Percentiles rank a stretch among this genome's conserved stretches.
These are phyloP conservation scores for Graphilbum fragrans DNA, from an alignment of 2,329 filamentous ascomycete species.

Conservation along the genomic window DNA sequence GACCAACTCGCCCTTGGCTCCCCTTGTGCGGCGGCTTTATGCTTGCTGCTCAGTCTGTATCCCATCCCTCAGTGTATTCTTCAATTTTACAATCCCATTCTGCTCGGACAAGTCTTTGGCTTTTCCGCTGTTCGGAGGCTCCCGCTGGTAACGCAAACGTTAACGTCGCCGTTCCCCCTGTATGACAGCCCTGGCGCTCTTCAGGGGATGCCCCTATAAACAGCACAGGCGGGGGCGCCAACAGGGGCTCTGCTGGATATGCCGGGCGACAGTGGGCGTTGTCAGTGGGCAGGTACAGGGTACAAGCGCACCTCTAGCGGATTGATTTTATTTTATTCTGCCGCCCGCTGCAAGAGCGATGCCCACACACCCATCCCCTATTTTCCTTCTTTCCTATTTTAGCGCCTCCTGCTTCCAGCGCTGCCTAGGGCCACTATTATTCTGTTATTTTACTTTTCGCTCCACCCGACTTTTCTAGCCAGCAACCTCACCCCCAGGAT, in stretches of 20 bases:
- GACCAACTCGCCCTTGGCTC: too few species aligned
- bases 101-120: too few species aligned
- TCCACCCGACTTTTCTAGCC: not conserved
- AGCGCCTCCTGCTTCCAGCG: constrained; percentile 3
- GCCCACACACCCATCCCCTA: not conserved
- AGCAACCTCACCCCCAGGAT: constrained; percentile 3
- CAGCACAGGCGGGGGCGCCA: not conserved
- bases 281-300: not conserved
- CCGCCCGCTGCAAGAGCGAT: not conserved
- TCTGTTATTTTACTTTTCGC: constrained; percentile 1
- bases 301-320: too few species aligned
- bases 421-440: not conserved
- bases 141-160: too few species aligned
- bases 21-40: too few species aligned
- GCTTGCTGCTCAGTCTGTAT: too few species aligned
- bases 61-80: too few species aligned
- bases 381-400: constrained; percentile 4
- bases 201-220: not conserved
- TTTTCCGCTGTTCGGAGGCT: too few species aligned
- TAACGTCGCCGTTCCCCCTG: too few species aligned
- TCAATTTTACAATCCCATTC: too few species aligned
- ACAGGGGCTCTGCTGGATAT: not conserved
- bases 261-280: not conserved
- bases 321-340: not conserved
- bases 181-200: too few species aligned